Evolutionary conservation across 495 filamentous ascomycete species (phyloP).

Genomic region (Aspergillus biplanus): DNA sequence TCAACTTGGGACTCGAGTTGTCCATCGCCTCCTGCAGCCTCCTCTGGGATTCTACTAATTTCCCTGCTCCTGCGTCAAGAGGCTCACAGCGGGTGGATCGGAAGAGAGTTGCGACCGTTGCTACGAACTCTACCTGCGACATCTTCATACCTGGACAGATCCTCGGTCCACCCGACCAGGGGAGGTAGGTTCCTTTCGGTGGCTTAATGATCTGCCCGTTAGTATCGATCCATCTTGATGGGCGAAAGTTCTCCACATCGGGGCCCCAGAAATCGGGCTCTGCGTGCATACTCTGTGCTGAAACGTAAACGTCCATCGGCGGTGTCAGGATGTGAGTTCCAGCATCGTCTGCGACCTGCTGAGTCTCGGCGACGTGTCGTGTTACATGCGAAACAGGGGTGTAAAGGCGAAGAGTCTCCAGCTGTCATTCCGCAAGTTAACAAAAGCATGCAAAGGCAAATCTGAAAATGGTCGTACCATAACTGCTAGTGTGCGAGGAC

Average conservation of each 20-base stretch:
- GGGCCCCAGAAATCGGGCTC: constrained; percentile 48
- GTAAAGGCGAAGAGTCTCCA: constrained; percentile 57
- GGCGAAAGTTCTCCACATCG: constrained; percentile 50
- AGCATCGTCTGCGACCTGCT: constrained; percentile 27
- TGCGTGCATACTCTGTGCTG: constrained; percentile 39
- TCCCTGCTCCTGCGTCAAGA: neutral
- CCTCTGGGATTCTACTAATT: neutral
- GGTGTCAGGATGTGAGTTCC: constrained; percentile 33
- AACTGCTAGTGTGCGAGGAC: constrained; percentile 49
- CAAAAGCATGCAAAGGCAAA: neutral
- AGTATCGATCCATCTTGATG: constrained; percentile 48
- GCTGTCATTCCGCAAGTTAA: constrained; percentile 25
- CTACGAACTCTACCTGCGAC: constrained; percentile 58
- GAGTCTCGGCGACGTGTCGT: constrained; percentile 36
- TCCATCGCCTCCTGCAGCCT: neutral
- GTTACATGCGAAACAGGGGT: constrained; percentile 45
- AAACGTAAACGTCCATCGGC: constrained; percentile 35
- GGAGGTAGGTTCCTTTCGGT: constrained; percentile 42
- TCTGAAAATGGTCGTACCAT: constrained; percentile 27
- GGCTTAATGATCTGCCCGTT: constrained; percentile 31
- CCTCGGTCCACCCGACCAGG: constrained; percentile 52
- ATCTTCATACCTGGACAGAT: constrained; percentile 57
- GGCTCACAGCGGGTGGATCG: constrained; percentile 24
- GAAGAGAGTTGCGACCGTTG: constrained; percentile 48
- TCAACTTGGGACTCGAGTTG: constrained; percentile 3